Base-by-base conservation (phyloP, 139 green algal genomes). In the Protoeuglena noctilucae region DNA sequence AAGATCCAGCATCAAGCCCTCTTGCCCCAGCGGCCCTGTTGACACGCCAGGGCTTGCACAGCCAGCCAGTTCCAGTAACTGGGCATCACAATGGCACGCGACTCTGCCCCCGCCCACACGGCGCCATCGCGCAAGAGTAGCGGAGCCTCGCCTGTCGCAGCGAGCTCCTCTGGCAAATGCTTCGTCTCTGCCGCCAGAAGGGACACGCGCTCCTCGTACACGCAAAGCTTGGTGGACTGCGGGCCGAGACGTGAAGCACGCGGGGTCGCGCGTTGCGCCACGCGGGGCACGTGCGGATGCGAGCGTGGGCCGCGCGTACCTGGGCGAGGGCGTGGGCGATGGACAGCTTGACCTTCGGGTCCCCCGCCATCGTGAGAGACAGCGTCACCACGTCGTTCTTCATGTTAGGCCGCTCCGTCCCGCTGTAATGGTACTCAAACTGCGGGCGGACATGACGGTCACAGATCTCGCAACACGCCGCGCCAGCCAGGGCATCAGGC, bases 371-470 rank as follows among this genome's bases (percentile, higher is more conserved):
- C 14, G 30, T 7, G 19, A 22, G 22, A 23, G 18, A 53, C 62
- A 85, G 85, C 2, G 81, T 89, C 61, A 93, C 82, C 28, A 65
- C 74, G 71, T 93, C 83, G 55, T 90, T 91, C 63, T 84, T 68
- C 54, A 91, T 88, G 58, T 84, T 63, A 3, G 77, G 73, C 62
- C 73, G 68, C 56, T 73, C 71, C 21, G 58, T 62, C 17, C 14
- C 17, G 27, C 27, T 22, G 31, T 27, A 48, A 9, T 19, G 9
- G n/a, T 26, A 17, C 41, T 41, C 0, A 3, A 54, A 51, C 48
- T 66, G 56, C 40, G 57, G 47, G 18, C 61, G 21, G 4, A 48
- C 18, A 45, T 43, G 43, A 43, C 30, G 28, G 45, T 21, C 59
- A 55, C 4, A 66, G 34, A 17, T 66, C 60, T 29, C 56, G 45